Base-by-base conservation (phyloP, 345 rosid species). In the Euclidium syriacum region DNA sequence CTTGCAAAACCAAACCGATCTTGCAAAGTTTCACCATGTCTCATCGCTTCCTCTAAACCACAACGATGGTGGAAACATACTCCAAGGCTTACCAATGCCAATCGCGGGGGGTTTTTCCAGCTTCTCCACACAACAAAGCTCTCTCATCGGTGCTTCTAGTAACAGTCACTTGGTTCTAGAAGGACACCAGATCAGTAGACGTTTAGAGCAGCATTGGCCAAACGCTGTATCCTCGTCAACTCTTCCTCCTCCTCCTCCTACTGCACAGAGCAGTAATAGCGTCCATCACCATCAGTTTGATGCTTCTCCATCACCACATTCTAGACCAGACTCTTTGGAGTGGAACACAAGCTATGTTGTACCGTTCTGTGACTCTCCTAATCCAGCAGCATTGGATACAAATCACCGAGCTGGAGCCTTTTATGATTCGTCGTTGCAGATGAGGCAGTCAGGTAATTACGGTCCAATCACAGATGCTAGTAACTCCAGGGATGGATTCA, bases 41-140 rank as follows among this genome's bases (percentile, higher is more conserved):
- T 36, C 68, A 50, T 65, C 76, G 19, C 71, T 58, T 65, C 57
- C 71, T 36, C 58, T 73, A 39, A 58, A 72, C 18, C 73, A 78
- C 38, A 80, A 27, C 62, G 78, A 74, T 47, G 82, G 70, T 36
- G 78, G 78, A 24, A 81, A 57, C 69, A 64, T 85, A 40, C 85
- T 85, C 48, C 92, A 83, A 62, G 91, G 97, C 16, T 73, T 85
- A 68, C 95, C 92, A n/a, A 60, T 79, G 23, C 76, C 87, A 29
- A 38, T 71, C 0, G 10, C 46, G 0, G 52, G 46, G 16, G 53
- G 65, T 41, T 64, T 57, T 33, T 48, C 70, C 32, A 63, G 15
- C 70, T 71, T 64, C 75, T 25, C 75, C 40, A 40, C 59, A 6
- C 64, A 63, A 33, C 70, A 56, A 33, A 64, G 9, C 52, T 58